These are phyloP conservation scores for Pleurozium schreberi DNA, from an alignment of 225 moss, liverwort and hornwort species.

Conservation along the genomic window DNA sequence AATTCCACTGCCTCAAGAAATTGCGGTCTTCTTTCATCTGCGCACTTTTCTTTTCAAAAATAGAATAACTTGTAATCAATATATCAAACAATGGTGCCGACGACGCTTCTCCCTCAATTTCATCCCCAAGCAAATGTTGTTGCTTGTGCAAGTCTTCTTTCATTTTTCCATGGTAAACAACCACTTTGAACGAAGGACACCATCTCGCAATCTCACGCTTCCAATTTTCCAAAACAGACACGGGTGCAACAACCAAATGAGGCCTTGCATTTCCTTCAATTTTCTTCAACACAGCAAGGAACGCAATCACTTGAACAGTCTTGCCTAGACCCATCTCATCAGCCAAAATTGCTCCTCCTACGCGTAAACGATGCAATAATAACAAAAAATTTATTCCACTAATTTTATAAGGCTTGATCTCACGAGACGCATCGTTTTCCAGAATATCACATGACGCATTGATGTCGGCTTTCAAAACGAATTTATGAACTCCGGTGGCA, in stretches of 20 bases:
- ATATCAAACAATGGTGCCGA: too few relatives aligned
- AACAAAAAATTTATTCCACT: background rate
- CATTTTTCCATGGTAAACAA: background rate
- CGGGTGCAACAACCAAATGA: background rate
- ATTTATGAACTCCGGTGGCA: background rate
- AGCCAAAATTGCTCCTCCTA: background rate
- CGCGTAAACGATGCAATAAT: background rate
- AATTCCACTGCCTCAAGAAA: too few relatives aligned
- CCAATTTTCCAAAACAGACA: background rate
- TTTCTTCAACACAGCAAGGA: background rate
- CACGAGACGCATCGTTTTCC: rapidly evolving
- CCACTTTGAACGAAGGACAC: background rate
- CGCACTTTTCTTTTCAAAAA: too few relatives aligned
- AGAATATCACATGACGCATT: background rate
- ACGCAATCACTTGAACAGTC: background rate
- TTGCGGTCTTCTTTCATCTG: too few relatives aligned
- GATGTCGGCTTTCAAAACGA: background rate
- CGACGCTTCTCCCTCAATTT: too few relatives aligned
- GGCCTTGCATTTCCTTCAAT: background rate
- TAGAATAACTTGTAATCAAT: too few relatives aligned
- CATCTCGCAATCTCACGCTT: background rate
- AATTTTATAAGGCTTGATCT: background rate
- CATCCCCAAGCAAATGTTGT: too few relatives aligned
- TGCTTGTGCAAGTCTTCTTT: too few relatives aligned
- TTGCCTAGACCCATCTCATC: background rate